These are phyloP conservation scores for Plasmodiophora brassicae DNA, from an alignment of 208 protist species.

Conservation along the genomic window DNA sequence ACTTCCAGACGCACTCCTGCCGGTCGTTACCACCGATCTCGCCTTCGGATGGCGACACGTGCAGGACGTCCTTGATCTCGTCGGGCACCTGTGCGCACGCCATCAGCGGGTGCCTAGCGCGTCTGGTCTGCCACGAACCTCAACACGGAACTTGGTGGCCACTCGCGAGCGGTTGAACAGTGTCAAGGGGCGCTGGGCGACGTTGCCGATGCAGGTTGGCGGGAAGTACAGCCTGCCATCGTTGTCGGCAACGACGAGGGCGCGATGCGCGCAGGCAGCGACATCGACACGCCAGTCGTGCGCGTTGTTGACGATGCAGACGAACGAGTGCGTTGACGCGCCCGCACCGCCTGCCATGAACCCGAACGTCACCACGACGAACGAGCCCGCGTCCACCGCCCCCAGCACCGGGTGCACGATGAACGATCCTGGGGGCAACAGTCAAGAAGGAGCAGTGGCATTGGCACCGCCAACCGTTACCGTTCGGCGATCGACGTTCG, in stretches of 20 bases:
- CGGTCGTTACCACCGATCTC: no score
- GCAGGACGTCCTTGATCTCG: no score
- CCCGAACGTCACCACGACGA: not conserved
- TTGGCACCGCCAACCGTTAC: no score
- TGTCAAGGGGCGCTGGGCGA: not conserved
- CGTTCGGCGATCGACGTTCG: not conserved
- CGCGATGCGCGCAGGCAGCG: not conserved
- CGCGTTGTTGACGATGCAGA: not conserved
- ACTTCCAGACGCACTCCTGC: no score
- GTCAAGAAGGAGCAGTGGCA: no score
- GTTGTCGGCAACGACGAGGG: not conserved
- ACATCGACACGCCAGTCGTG: not conserved
- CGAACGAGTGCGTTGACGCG: not conserved
- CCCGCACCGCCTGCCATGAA: not conserved
- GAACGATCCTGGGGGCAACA: no score
- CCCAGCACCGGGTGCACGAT: not conserved
- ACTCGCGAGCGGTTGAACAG: not conserved
- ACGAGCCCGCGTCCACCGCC: not conserved
- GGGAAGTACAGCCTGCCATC: not conserved
- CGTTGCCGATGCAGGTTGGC: not conserved
- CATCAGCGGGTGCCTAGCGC: no score
- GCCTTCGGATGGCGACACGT: no score
- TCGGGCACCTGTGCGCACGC: no score
- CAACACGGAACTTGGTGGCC: not conserved
- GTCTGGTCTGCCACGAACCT: no score